Base-by-base conservation (phyloP, 495 filamentous ascomycete genomes). In the Trichoderma orchidacearum region DNA sequence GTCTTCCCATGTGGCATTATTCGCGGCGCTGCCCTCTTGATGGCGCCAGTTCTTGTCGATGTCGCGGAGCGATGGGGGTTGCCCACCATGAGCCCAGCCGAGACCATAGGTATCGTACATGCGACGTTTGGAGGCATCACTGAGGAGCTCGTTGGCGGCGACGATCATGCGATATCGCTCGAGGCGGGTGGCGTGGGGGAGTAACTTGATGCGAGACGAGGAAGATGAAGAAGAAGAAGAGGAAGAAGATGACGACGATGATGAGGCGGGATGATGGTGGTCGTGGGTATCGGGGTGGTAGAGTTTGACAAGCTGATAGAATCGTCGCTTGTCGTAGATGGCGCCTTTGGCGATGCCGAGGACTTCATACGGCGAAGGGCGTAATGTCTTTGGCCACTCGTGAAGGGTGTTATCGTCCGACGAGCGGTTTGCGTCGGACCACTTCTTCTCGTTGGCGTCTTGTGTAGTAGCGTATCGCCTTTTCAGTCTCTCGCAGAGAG, bases 1-100 rank as follows among this genome's bases (percentile, higher is more conserved):
- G 66, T 98, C 94, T 64, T 98, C 93, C 93, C 93, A 98, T 0
- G 92, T 98, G 12, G 89, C 94, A 64, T 96, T 96, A 58, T 75
- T 73, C 63, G 80, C 83, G 23, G 92, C 83, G 18, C 78, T 81
- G 1, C 74, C 71, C 0, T 73, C 70, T 17, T 71, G 58, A 11
- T 73, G 69, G 3, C 73, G 65, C 68, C 79, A 81, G 11, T 80
- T 75, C 27, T 66, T 65, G 51, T 78, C 70, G n/a, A 34, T 34
- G 66, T 72, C 53, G 66, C 74, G 62, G 56, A 70, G 48, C 57
- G 66, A 50, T 57, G 73, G 66, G 29, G 63, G 48, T 23, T 69
- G 66, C 21, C 73, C 73, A 1, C 74, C 67, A 30, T 68, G 64
- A 52, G 69, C 74, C 94, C 94, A 97, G 30, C 94, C 93, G 1